Base-by-base conservation (phyloP, 2,329 filamentous ascomycete species). In the Alternaria ventricosa region DNA sequence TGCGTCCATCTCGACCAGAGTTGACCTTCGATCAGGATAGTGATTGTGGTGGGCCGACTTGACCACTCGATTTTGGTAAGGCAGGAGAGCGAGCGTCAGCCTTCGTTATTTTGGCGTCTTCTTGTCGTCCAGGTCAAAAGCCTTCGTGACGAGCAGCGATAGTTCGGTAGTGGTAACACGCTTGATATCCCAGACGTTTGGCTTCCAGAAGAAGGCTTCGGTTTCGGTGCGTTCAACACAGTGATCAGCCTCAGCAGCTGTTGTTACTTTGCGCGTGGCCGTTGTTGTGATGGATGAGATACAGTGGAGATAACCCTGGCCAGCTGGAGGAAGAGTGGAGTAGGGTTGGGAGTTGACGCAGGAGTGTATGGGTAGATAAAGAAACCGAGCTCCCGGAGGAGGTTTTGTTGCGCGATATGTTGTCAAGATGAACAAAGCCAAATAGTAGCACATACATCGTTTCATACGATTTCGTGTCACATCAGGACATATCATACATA, bases 1-100 rank as follows among this genome's bases (percentile, higher is more conserved):
- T 28, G 66, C 46, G n/a, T 74, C 67, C 49, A 75, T 47, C 56
- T 77, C 69, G 9, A 58, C 63, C 44, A 73, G 45, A 46, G 69
- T 67, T 53, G 61, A 6, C 18, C 60, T 41, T 10, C 68, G 23
- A 13, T 69, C 57, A 5, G 68, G 65, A 44, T 61, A 43, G 10
- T 47, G 43, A 6, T 53, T 59, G 45, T 61, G 61, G 33, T 65
- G 55, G 22, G 71, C 44, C 6, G 68, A 60, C n/a, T 65, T 63
- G 18, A 71, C 65, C 23, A 75, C 49, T 6, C 73, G 61, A 45
- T 72, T 75, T 49, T 67, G 71, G 13, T 53, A 44, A 3, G 71
- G 71, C 2, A 76, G 54, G 15, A 44, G n/a, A 1, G 43, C 46
- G 2, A 4, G 47, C 46, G 4, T 50, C 55, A 13, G 71, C 54